A percentile compares a stretch with the other conserved stretches of the same genome.
phyloP scores from a whole-genome alignment of 2,329 filamentous ascomycete species.

The Phymatotrichopsis omnivora region DNA sequence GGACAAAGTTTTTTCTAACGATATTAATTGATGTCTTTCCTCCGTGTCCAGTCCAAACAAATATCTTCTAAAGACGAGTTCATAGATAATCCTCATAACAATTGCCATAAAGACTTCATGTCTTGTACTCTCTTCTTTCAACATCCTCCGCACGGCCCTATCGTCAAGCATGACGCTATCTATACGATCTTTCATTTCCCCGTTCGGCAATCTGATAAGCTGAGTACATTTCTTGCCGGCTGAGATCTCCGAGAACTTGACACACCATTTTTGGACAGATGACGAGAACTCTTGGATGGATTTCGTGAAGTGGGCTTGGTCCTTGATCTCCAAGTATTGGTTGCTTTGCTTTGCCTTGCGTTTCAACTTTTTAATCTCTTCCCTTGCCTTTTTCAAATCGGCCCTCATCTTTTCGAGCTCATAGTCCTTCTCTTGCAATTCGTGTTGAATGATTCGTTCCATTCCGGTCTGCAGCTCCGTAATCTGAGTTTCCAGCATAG shows the following conservation, averaged over 20 bases:
- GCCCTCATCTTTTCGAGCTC: slow-evolving; percentile 69
- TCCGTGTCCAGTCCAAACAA: slow-evolving; percentile 98
- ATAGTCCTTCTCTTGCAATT: slow-evolving; percentile 70
- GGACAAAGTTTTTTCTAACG: slow-evolving; percentile 78
- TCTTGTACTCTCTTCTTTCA: slow-evolving; percentile 75
- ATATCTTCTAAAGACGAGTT: slow-evolving; percentile 95
- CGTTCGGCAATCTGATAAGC: slow-evolving; percentile 63
- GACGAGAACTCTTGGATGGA: slow-evolving; percentile 91
- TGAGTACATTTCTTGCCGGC: slow-evolving; percentile 25
- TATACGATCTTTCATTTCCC: slow-evolving; percentile 85
- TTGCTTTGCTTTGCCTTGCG: slow-evolving; percentile 35
- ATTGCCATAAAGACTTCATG: slow-evolving; percentile 97
- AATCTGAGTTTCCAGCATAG: slow-evolving; percentile 55
- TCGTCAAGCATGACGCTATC: slow-evolving; percentile 93
- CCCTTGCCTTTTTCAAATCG: slow-evolving; percentile 64
- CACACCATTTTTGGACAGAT: slow-evolving; percentile 93
- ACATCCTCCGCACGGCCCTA: slow-evolving; percentile 79
- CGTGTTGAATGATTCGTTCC: slow-evolving; percentile 50
- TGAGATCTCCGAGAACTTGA: slow-evolving; percentile 96
- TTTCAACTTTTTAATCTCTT: slow-evolving; percentile 49
- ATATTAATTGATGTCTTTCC: slow-evolving; percentile 94
- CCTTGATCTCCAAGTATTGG: slow-evolving; percentile 24
- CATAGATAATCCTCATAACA: slow-evolving; percentile 98
- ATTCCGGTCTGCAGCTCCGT: slow-evolving; percentile 51
- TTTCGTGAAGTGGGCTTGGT: slow-evolving; percentile 45